Evolutionary conservation across 1,139 yeast genomes (phyloP), one percentile per base, ranked within the genome.

Genomic region (Saccharomyces hybrid): DNA sequence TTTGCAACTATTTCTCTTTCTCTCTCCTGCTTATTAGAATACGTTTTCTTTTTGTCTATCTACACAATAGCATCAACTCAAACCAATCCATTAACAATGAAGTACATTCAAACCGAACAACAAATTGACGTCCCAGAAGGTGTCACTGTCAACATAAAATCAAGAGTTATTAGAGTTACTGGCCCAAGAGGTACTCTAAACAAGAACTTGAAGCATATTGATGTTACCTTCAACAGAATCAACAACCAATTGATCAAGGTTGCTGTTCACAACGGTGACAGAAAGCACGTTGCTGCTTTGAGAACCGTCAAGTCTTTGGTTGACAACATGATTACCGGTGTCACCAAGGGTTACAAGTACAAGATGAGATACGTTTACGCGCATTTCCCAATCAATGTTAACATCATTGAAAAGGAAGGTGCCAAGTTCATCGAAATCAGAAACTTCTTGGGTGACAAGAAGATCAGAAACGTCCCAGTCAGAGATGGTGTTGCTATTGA

Each of bases 331-430:
- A 79, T 93, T 80, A 88, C 88, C 67, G 99, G 99, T 87, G 99
- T 93, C 74, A 93, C 99, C 77, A 86, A 86, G 83, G 98, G 99
- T 78, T 93, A 81, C 96, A 85, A 87, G 81, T 93, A 93, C 95
- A 93, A 93, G 90, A 86, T 93, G 96, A 89, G 98, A 84, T 91
- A 90, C 78, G 99, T 93, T 68, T 95, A 93, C 76, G 99, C 99
- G 86, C 99, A 95, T 88, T 93, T 93, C 96, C 99, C 99, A 77
- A 95, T 95, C 80, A 93, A 95, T 79, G 97, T 93, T 70, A 93
- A 91, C 83, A 76, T 84, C 66, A 74, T 84, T 71, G 86, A 88
- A 69, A 78, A 81, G 70, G 88, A 89, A 57, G 91, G 90, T 71
- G 78, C 82, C 62, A 78, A 81, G 64, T 82, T 73, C 73, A 87